These are phyloP conservation scores for Didymella pinodella DNA, from an alignment of 2,329 filamentous ascomycete species.

Conservation along the genomic window DNA sequence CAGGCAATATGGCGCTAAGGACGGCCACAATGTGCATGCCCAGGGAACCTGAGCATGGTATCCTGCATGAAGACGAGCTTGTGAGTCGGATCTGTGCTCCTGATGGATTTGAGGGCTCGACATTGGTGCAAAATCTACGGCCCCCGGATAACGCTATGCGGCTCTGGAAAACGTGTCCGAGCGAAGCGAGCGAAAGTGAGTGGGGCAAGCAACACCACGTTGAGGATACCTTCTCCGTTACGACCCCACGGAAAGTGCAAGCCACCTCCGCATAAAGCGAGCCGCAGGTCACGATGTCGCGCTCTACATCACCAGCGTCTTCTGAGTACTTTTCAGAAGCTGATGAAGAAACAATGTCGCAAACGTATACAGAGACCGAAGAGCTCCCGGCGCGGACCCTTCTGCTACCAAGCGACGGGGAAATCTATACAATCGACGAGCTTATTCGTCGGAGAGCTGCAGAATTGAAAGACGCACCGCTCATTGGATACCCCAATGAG, in stretches of 20 bases:
- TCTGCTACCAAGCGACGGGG: conserved; percentile 15
- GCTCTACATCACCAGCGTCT: conserved; percentile 9
- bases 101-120: neutral
- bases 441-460: conserved; percentile 35
- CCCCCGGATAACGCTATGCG: conserved; percentile 17
- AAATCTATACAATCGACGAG: conserved; percentile 37
- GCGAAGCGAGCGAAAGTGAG: neutral
- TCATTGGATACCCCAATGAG: conserved; percentile 36
- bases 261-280: conserved; percentile 22
- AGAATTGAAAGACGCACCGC: conserved; percentile 26
- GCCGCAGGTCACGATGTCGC: conserved; percentile 16
- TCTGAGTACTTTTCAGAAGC: conserved; percentile 1
- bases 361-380: conserved; percentile 19
- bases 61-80: neutral
- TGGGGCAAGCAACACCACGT: neutral
- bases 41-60: neutral
- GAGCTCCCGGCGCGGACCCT: conserved; percentile 14
- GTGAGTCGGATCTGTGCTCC: neutral
- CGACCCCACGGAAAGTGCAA: conserved; percentile 10
- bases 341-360: conserved; percentile 25
- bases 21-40: neutral
- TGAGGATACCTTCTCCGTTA: conserved; percentile 19
- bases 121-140: conserved; percentile 22
- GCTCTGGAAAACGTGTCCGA: conserved; percentile 21
- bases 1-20: neutral